Evolutionary conservation across 2,329 filamentous ascomycete genomes (phyloP), one percentile per base, ranked within the genome.

Genomic region (Aspergillus sclerotialis): DNA sequence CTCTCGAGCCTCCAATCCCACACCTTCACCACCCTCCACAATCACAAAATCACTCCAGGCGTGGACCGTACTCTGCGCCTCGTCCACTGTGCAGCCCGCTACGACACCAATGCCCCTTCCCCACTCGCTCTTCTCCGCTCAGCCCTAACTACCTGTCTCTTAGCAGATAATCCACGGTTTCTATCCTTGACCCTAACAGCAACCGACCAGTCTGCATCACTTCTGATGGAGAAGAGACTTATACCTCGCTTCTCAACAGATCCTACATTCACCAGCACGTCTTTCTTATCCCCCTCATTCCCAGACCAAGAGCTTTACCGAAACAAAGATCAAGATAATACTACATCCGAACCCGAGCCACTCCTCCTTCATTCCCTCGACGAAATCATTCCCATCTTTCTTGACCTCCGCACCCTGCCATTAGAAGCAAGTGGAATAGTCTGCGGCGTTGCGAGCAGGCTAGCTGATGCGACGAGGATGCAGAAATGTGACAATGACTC

Each of bases 381-480:
- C 30, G 80, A 80, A 45, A 78, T 77, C 38, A 70, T 89, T 21
- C 88, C 92, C 1, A 92, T 98, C 48, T 90, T 88, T 38, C 73
- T 98, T 3, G 87, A 96, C 50, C 72, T 98, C 16, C 78, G 77
- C 13, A 78, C 78, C 27, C 67, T 96, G 26, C 85, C 90, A 0
- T 73, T 90, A 27, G 87, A 94, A 58, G 88, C 87, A 6, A 94
- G 89, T 0, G 90, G 90, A 14, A 95, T 98, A 38, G 87, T 98
- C 3, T 95, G 89, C 48, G 90, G 92, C 17, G 86, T 98, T 2
- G 89, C 90, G 0, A 86, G 88, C 16, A 75, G 80, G 35, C 69
- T 96, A 17, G 83, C 88, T 1, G 78, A 84, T 32, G 84, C 84
- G 29, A 80, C 86, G 59, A n/a, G n/a, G n/a, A n/a, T n/a, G n/a